Evolutionary conservation across 352 stramenopile species (phyloP).

Genomic region (Aphanomyces cochlioides): DNA sequence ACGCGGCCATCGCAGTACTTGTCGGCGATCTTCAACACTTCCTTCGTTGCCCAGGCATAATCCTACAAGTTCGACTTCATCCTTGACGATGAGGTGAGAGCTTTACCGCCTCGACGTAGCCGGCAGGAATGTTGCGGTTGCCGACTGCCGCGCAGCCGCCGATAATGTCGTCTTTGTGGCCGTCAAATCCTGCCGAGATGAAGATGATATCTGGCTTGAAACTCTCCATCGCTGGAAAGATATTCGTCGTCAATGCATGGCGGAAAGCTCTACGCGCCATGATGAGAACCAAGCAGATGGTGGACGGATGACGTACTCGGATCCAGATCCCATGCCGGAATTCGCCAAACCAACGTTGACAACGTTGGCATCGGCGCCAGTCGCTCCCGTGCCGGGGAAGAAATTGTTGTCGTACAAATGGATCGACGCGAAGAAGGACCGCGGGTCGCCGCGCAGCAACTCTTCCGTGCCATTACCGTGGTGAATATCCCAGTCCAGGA

Average conservation of each 20-base stretch:
- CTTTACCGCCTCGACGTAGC: conserved; percentile 57
- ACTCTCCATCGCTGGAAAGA: conserved; percentile 68
- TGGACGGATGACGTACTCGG: conserved; percentile 8
- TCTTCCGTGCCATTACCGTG: conserved; percentile 98
- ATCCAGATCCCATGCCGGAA: conserved; percentile 36
- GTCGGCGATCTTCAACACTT: conserved; percentile 69
- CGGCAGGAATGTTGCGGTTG: conserved; percentile 65
- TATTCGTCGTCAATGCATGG: conserved; percentile 47
- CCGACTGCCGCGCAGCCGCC: conserved; percentile 64
- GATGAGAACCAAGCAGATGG: not conserved
- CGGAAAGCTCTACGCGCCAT: conserved; percentile 58
- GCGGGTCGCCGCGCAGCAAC: conserved; percentile 71
- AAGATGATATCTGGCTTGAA: conserved; percentile 84
- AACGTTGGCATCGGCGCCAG: conserved; percentile 50
- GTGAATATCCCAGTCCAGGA: conserved; percentile 99
- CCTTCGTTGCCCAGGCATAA: conserved; percentile 73
- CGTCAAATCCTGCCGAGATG: conserved; percentile 85
- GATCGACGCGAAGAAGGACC: conserved; percentile 81
- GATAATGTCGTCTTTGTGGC: conserved; percentile 79
- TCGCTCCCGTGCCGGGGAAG: conserved; percentile 74
- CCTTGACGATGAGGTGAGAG: not conserved
- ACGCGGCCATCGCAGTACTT: conserved; percentile 65
- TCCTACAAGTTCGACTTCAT: conserved; percentile 36
- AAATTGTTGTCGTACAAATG: conserved; percentile 77
- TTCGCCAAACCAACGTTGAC: conserved; percentile 81